Conservation (phyloP, 2,329 filamentous ascomycete genomes). For the Claviceps citrina region DNA sequence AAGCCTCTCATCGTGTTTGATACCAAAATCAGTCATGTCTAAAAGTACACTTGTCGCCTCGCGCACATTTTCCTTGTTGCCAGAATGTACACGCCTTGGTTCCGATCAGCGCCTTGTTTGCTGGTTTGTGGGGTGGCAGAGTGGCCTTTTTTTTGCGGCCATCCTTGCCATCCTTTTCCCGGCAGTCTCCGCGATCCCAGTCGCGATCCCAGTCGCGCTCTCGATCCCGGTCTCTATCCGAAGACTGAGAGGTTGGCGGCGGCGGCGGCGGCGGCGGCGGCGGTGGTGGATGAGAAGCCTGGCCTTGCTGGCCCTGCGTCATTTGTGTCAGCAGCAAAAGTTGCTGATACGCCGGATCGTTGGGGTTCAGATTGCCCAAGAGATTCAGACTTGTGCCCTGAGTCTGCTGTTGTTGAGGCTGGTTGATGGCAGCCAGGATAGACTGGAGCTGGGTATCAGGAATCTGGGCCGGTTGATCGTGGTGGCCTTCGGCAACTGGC, state of each 20-base stretch:
- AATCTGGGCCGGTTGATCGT: conserved; percentile 15
- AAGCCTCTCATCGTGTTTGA: not conserved
- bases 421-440: conserved; percentile 27
- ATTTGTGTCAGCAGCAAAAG: conserved; percentile 24
- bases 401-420: conserved; percentile 12
- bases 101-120: conserved; percentile 43
- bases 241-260: not conserved
- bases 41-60: conserved; percentile 61
- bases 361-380: conserved; percentile 19
- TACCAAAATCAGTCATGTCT: conserved; percentile 40
- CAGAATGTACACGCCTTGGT: conserved; percentile 58
- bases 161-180: conserved; percentile 21
- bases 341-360: conserved; percentile 26
- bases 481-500: conserved; percentile 6
- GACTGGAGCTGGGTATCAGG: conserved; percentile 27
- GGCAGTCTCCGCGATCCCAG: conserved; percentile 19
- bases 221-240: conserved; percentile 5
- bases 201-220: conserved; percentile 15
- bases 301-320: conserved; percentile 18
- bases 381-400: conserved; percentile 10
- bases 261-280: conserved; percentile 6
- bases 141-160: conserved; percentile 26
- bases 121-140: conserved; percentile 26
- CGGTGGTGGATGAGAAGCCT: conserved; percentile 12
- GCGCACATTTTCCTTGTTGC: conserved; percentile 54